Evolutionary conservation across 495 filamentous ascomycete species (phyloP).

Genomic region (Penicillium paradoxum): DNA sequence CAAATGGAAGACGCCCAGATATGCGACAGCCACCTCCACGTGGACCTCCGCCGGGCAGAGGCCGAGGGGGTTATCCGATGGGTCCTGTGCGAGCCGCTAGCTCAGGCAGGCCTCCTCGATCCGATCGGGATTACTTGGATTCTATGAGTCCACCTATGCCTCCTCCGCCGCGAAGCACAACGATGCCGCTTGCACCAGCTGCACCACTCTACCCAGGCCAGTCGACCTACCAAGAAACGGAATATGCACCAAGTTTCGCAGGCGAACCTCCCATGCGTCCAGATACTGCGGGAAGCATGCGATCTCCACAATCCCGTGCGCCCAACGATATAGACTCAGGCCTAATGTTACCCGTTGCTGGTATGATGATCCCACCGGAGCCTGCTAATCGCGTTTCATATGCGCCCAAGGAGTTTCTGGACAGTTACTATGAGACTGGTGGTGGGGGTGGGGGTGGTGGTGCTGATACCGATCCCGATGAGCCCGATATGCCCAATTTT

Average conservation of each 20-base stretch:
- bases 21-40: slow-evolving; percentile 28
- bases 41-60: slow-evolving; percentile 18
- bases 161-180: slow-evolving; percentile 33
- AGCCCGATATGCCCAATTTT: slow-evolving; percentile 68
- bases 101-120: slow-evolving; percentile 23
- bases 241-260: slow-evolving; percentile 15
- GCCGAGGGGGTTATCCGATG: slow-evolving; percentile 21
- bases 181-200: slow-evolving; percentile 27
- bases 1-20: slow-evolving; percentile 30
- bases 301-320: slow-evolving; percentile 11
- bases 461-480: slow-evolving; percentile 20
- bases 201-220: slow-evolving; percentile 29
- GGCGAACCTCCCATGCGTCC: slow-evolving; percentile 21
- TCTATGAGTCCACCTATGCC: slow-evolving; percentile 28
- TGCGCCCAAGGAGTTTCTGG: slow-evolving; percentile 32
- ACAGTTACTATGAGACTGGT: slow-evolving; percentile 35
- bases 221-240: slow-evolving; percentile 29
- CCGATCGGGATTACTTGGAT: slow-evolving; percentile 27
- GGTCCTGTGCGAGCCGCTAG: slow-evolving; percentile 27
- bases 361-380: slow-evolving; percentile 12
- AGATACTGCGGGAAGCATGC: slow-evolving; percentile 24
- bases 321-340: slow-evolving; percentile 16
- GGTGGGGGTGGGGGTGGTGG: too few relatives aligned
- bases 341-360: slow-evolving; percentile 7
- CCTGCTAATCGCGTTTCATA: slow-evolving; percentile 23